Base-by-base conservation (phyloP, 2,329 filamentous ascomycete species). In the Aspergillus jensenii region DNA sequence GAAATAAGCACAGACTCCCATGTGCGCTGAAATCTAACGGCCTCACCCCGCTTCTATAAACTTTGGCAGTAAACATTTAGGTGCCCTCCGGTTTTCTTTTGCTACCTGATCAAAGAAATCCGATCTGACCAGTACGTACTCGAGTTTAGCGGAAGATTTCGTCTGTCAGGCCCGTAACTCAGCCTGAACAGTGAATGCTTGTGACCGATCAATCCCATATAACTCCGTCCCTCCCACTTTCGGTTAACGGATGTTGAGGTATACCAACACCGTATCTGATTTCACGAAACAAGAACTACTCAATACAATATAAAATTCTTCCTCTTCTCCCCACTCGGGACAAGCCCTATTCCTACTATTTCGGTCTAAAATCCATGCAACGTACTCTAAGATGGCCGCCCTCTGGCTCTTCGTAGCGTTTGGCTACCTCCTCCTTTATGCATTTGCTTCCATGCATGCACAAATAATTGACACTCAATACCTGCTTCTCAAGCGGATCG, bases 321-420 rank as follows among this genome's bases (percentile, higher is more conserved):
- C 3, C 9, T 31, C 27, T 31, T 31, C 27, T 31, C 27, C 11
- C 27, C 3, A 11, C 27, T 31, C 3, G 27, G 9, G 3, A 31
- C 27, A 31, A 31, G 27, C 9, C 27, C 9, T 31, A 31, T 31
- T 31, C 27, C 8, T 31, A 31, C 9, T 31, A 31, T 31, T 11
- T 31, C 9, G 27, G 8, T 31, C 27, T 31, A 11, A 31, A 31
- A 4, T 31, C 9, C 27, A 31, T 31, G 9, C 27, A 31, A 11
- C 27, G 9, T 31, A 31, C 27, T 31, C 27, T 9, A 31, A 31
- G 9, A 73, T 73, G 71, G 70, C 59, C 17, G 54, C 60, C 6
- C 53, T 74, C 43, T 73, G 70, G 69, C 59, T 74, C 40, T 69
- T 74, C 55, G 68, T 74, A n/a, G 70, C 67, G 27, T 63, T 73